Evolutionary conservation across 305 asterid species (phyloP).

Genomic region (Coffea humblotiana): DNA sequence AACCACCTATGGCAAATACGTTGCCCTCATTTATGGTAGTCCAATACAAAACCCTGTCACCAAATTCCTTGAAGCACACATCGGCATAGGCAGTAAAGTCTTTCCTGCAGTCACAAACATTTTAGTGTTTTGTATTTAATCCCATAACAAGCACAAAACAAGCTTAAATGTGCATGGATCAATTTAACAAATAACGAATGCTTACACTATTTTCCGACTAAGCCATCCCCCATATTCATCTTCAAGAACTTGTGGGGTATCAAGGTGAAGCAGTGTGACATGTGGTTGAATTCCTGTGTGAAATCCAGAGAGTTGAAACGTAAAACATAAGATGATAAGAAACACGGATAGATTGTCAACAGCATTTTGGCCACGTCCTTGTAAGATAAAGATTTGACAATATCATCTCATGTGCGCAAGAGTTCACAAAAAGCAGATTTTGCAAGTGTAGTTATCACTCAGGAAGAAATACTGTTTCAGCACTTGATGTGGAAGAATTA

Average conservation of each 20-base stretch:
- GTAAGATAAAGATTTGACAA: too few relatives aligned
- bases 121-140: background rate
- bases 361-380: too few relatives aligned
- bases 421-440: background rate
- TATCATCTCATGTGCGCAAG: too few relatives aligned
- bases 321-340: background rate
- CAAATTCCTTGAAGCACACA: too few relatives aligned
- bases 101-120: constrained; percentile 19
- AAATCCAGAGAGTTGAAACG: background rate
- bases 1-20: constrained; percentile 43
- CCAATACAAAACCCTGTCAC: too few relatives aligned
- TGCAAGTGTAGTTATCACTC: background rate
- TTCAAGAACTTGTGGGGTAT: constrained; percentile 58
- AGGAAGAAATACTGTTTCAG: too few relatives aligned
- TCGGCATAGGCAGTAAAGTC: too few relatives aligned
- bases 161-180: background rate
- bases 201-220: constrained; percentile 52
- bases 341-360: background rate
- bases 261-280: constrained; percentile 40
- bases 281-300: constrained; percentile 46
- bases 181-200: background rate
- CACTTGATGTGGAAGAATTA: too few relatives aligned
- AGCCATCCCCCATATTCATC: constrained; percentile 30
- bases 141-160: background rate
- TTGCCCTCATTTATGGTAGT: constrained; percentile 31